phyloP scores from a whole-genome alignment of 1,139 yeast species.

The Blastobotrys elegans region DNA sequence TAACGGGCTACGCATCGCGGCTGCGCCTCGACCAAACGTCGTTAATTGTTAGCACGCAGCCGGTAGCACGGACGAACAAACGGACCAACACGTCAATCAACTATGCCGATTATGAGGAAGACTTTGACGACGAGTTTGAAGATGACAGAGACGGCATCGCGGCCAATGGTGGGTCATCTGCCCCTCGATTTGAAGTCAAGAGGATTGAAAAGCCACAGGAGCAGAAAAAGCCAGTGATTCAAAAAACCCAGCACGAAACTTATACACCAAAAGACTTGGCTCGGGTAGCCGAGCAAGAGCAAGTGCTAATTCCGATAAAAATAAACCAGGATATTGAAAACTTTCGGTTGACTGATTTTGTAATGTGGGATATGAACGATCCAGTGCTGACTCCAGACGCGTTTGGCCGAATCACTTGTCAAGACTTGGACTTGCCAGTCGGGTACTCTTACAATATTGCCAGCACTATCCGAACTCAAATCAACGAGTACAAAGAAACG shows the following conservation, averaged over 20 bases:
- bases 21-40: slow-evolving; percentile 63
- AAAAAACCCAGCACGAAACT: slow-evolving; percentile 25
- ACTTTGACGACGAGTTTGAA: slow-evolving; percentile 65
- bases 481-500: slow-evolving; percentile 65
- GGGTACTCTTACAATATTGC: slow-evolving; percentile 60
- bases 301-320: slow-evolving; percentile 69
- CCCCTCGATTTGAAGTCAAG: neutral
- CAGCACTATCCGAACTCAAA: slow-evolving; percentile 68
- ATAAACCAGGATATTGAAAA: slow-evolving; percentile 64
- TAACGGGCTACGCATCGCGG: slow-evolving; percentile 65
- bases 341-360: slow-evolving; percentile 61
- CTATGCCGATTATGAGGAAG: slow-evolving; percentile 79
- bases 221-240: slow-evolving; percentile 1
- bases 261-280: slow-evolving; percentile 34
- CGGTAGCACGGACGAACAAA: slow-evolving; percentile 72
- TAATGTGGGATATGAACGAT: slow-evolving; percentile 89
- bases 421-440: slow-evolving; percentile 73
- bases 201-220: slow-evolving; percentile 1
- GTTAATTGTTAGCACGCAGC: slow-evolving; percentile 61
- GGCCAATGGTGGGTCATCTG: slow-evolving; percentile 2
- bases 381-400: slow-evolving; percentile 69
- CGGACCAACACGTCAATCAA: slow-evolving; percentile 59
- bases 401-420: slow-evolving; percentile 73
- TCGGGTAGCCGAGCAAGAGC: slow-evolving; percentile 36
- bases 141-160: no score